Evolutionary conservation across 2,329 filamentous ascomycete genomes (phyloP).

Genomic region (Aspergillus brunneoviolaceus): DNA sequence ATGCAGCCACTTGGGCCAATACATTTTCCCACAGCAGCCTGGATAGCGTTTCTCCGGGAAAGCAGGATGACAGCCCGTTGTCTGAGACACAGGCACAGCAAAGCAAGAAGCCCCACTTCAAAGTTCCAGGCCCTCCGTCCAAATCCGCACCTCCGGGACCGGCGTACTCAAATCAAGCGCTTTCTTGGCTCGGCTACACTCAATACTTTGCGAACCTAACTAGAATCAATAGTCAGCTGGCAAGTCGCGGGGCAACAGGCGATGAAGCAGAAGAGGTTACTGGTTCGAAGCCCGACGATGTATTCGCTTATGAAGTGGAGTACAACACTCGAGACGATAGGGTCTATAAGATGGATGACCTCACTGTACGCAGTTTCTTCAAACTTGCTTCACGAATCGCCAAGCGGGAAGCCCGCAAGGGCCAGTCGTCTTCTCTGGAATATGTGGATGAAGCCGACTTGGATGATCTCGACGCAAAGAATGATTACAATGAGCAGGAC

Average conservation of each 20-base stretch:
- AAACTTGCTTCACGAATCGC: conserved; percentile 79
- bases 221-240: conserved; percentile 72
- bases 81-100: conserved; percentile 48
- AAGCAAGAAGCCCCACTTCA: conserved; percentile 59
- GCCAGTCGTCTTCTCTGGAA: not conserved
- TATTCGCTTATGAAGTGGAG: conserved; percentile 76
- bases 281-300: conserved; percentile 43
- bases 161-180: conserved; percentile 80
- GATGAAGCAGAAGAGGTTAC: conserved; percentile 46
- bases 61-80: conserved; percentile 15
- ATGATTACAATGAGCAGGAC: not conserved
- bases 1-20: conserved; percentile 41
- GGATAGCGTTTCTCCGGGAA: conserved; percentile 1
- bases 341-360: conserved; percentile 71
- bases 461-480: not conserved
- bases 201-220: conserved; percentile 98
- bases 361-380: conserved; percentile 81
- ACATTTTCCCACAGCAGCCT: not conserved
- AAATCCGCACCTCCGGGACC: conserved; percentile 75
- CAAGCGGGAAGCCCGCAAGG: conserved; percentile 30
- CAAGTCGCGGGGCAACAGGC: conserved; percentile 17
- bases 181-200: conserved; percentile 76
- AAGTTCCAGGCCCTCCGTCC: conserved; percentile 70
- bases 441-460: conserved; percentile 10
- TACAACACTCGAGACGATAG: conserved; percentile 80